phyloP scores from a whole-genome alignment of 306 rosid species.

The Biancaea sappan region DNA sequence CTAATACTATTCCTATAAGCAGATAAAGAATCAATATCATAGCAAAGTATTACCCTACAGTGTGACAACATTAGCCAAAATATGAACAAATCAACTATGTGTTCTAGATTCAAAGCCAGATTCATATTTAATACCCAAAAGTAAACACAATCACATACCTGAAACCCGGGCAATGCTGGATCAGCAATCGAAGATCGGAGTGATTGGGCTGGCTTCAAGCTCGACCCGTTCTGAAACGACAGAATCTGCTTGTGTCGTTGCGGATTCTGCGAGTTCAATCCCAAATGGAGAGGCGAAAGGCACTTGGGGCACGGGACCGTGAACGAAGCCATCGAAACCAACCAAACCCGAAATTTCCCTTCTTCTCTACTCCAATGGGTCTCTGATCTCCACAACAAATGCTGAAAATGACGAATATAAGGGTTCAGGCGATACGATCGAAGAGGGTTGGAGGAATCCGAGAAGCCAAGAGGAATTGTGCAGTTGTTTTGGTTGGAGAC shows the following conservation, averaged over 20 bases:
- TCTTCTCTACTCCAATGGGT: conserved; percentile 18
- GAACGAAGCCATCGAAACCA: conserved; percentile 57
- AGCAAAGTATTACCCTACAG: not conserved
- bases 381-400: conserved; percentile 24
- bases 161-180: conserved; percentile 24
- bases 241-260: conserved; percentile 27
- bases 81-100: conserved; percentile 32
- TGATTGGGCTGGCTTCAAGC: conserved; percentile 39
- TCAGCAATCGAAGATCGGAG: conserved; percentile 48
- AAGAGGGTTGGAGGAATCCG: not conserved
- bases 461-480: not conserved
- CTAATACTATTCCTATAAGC: not conserved
- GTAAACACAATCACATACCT: conserved; percentile 33
- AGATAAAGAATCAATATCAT: conserved; percentile 13
- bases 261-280: conserved; percentile 31
- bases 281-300: conserved; percentile 38
- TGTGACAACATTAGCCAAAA: conserved; percentile 21
- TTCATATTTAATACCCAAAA: not conserved
- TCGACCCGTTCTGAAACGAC: conserved; percentile 34
- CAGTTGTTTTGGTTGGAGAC: not conserved
- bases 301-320: conserved; percentile 64
- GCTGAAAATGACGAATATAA: conserved; percentile 24
- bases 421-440: conserved; percentile 11
- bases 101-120: conserved; percentile 35
- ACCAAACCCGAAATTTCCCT: conserved; percentile 25